Conservation (phyloP, 2,329 filamentous ascomycete species). For the Verticillium klebahnii region DNA sequence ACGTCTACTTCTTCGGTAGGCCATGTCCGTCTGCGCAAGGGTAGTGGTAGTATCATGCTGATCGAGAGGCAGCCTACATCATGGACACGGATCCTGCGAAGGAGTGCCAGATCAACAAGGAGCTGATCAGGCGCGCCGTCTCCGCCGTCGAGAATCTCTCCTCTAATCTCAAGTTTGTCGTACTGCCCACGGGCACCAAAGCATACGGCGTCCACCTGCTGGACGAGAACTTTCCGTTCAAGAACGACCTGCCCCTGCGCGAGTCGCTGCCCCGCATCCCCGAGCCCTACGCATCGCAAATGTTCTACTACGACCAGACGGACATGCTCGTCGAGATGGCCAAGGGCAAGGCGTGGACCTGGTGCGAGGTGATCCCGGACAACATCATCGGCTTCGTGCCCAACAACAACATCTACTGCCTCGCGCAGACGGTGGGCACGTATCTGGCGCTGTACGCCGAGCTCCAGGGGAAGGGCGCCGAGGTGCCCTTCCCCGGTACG, state of each 20-base stretch:
- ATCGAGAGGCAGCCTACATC: conserved; percentile 22
- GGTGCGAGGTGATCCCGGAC: conserved; percentile 38
- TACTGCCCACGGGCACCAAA: conserved; percentile 37
- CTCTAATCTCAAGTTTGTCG: conserved; percentile 30
- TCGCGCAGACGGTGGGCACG: conserved; percentile 32
- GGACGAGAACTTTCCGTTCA: conserved; percentile 21
- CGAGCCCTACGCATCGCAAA: conserved; percentile 32
- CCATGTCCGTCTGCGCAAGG: background rate
- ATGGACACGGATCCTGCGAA: conserved; percentile 26
- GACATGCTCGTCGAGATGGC: conserved; percentile 30
- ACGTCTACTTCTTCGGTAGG: conserved; percentile 37
- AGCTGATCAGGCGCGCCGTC: conserved; percentile 31
- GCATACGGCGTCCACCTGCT: conserved; percentile 28
- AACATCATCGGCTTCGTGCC: conserved; percentile 38
- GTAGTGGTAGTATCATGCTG: background rate
- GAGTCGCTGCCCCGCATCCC: conserved; percentile 35
- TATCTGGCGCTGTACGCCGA: conserved; percentile 30
- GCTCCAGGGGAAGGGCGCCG: conserved; percentile 28
- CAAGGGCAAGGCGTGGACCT: conserved; percentile 34
- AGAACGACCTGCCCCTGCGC: conserved; percentile 27
- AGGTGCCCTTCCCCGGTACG: conserved; percentile 29
- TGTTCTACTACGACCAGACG: conserved; percentile 42
- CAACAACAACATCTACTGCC: conserved; percentile 35
- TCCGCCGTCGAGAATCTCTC: conserved; percentile 30
- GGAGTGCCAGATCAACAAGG: conserved; percentile 28